Conservation (phyloP, 148 eudicot species). For the Chenopodium album region DNA sequence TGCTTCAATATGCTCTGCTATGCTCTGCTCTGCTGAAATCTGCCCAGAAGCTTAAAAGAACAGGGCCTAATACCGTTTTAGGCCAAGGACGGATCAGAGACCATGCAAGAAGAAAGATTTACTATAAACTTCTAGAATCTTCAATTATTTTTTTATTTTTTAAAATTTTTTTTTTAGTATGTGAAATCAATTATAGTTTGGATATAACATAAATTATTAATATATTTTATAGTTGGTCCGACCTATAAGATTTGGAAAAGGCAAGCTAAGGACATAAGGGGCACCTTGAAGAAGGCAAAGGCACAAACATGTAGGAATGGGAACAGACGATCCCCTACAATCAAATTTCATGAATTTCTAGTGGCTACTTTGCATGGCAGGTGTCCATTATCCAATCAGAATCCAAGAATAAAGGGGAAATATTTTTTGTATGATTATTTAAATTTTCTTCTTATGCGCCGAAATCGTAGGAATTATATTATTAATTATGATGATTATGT, state of each 20-base stretch:
- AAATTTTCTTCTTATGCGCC: neutral
- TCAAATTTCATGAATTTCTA: neutral
- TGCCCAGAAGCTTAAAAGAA: too few species aligned
- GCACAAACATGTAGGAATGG: neutral
- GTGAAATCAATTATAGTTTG: too few species aligned
- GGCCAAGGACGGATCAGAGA: too few species aligned
- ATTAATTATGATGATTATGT: neutral
- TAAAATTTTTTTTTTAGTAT: too few species aligned
- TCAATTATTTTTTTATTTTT: too few species aligned
- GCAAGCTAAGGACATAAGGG: neutral
- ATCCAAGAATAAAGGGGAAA: neutral
- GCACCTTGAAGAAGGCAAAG: neutral
- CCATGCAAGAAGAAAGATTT: too few species aligned
- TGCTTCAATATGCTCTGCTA: too few species aligned
- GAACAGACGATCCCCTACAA: neutral
- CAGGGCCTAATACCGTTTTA: too few species aligned
- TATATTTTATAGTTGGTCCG: neutral
- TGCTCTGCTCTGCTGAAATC: too few species aligned
- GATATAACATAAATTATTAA: neutral
- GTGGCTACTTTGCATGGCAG: neutral
- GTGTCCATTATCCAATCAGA: neutral
- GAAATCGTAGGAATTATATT: neutral
- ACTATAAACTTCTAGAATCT: too few species aligned
- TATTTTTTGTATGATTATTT: neutral
- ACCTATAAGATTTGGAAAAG: neutral